phyloP scores from a whole-genome alignment of 2,329 filamentous ascomycete genomes.

The Coniochaeta sp. region DNA sequence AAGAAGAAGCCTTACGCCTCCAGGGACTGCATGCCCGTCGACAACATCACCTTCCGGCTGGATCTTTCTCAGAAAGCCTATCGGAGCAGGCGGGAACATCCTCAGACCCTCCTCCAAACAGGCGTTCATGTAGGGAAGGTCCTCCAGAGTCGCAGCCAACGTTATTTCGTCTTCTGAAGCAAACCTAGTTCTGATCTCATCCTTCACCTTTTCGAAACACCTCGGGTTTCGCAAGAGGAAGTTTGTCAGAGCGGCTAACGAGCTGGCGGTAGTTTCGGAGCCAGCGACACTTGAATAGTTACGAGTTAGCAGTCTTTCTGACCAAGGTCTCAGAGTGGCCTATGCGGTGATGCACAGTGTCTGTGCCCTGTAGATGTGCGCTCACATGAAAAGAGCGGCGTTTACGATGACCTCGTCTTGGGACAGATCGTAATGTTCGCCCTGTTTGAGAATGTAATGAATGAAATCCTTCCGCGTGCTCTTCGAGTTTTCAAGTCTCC shows the following conservation, averaged over 20 bases:
- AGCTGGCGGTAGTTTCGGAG: conserved; percentile 31
- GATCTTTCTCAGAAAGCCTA: conserved; percentile 10
- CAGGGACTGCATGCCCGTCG: conserved; percentile 18
- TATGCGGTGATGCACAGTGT: background rate
- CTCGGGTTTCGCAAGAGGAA: conserved; percentile 20
- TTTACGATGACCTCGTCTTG: conserved; percentile 11
- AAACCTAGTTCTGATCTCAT: conserved; percentile 21
- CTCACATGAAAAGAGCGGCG: conserved; percentile 18
- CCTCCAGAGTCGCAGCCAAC: conserved; percentile 8
- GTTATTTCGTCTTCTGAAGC: conserved; percentile 18
- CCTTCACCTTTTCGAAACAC: conserved; percentile 8
- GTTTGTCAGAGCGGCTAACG: conserved; percentile 22
- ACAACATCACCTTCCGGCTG: conserved; percentile 10
- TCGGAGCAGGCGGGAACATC: conserved; percentile 17
- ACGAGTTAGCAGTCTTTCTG: background rate
- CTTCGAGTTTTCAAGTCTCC: conserved; percentile 7
- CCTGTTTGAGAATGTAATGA: conserved; percentile 11
- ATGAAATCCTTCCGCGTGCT: conserved; percentile 9
- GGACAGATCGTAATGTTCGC: conserved; percentile 9
- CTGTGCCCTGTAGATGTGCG: background rate
- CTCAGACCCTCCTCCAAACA: conserved; percentile 22
- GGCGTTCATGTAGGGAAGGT: conserved; percentile 22
- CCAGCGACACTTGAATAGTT: conserved; percentile 26
- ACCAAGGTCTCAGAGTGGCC: background rate
- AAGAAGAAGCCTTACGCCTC: conserved; percentile 11